Conservation (phyloP, 2,329 filamentous ascomycete species). For the Anisogramma anomala region DNA sequence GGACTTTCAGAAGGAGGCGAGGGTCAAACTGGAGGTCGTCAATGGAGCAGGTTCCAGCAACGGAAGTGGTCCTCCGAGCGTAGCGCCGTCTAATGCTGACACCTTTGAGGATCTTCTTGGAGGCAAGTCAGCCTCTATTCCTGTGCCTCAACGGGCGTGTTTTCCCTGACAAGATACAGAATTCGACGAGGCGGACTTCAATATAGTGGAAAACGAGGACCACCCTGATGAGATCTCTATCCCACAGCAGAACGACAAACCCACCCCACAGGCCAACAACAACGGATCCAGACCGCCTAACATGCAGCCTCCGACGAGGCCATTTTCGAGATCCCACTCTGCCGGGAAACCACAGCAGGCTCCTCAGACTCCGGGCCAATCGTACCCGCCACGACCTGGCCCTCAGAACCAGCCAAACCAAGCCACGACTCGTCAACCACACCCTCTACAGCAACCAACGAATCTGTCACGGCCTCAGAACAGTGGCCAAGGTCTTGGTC, state of each 20-base stretch:
- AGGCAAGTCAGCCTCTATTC: conserved; percentile 28
- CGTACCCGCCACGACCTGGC: conserved; percentile 4
- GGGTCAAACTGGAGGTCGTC: conserved; percentile 17
- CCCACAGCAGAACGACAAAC: conserved; percentile 26
- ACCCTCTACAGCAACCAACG: conserved; percentile 14
- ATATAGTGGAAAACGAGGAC: conserved; percentile 53
- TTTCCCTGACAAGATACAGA: conserved; percentile 36
- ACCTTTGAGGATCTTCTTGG: conserved; percentile 42
- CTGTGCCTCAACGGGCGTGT: neutral
- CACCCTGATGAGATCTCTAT: conserved; percentile 69
- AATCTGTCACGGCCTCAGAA: conserved; percentile 18
- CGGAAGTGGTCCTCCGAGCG: conserved; percentile 1
- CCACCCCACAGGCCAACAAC: conserved; percentile 20
- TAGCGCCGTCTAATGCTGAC: conserved; percentile 22
- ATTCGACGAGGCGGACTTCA: conserved; percentile 69
- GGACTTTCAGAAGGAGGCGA: conserved; percentile 53
- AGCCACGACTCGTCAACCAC: conserved; percentile 12
- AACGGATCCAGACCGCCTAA: conserved; percentile 18
- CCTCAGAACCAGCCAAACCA: conserved; percentile 14
- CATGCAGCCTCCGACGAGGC: conserved; percentile 29
- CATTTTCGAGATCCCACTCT: conserved; percentile 22
- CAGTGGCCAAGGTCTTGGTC: neutral
- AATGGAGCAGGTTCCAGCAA: too few species aligned
- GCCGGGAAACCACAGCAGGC: conserved; percentile 21
- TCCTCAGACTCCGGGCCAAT: conserved; percentile 24